Evolutionary conservation across 2,329 filamentous ascomycete species (phyloP), one percentile per base, ranked within the genome.

Genomic region (Chaetomium sp.): DNA sequence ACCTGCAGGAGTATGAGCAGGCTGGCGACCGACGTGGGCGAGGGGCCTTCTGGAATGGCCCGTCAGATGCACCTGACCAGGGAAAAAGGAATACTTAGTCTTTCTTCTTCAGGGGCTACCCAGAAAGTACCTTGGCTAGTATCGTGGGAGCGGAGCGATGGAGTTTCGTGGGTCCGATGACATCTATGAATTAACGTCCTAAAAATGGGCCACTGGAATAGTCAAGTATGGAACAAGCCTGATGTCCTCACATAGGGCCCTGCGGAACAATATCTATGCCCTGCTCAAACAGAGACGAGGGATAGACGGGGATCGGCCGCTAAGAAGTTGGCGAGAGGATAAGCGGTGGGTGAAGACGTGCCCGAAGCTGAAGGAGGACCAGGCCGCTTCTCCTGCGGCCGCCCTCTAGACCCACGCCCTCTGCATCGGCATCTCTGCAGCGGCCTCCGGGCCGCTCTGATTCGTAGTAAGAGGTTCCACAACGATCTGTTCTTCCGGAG

Each of bases 401-500:
- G 33, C 57, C 61, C 59, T 62, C 27, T 62, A 67, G 62, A 61
- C 51, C 63, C 65, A 67, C 63, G 47, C 65, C 60, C 62, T 62
- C 57, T 63, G 54, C 51, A 62, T 62, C 67, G 63, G 65, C 50
- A 64, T 57, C 42, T 57, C 60, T 66, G 65, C 61, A 66, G 64
- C 62, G 38, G 31, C 59, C 23, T 61, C 57, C 65, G 54, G 67
- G 60, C 65, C 64, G 67, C 65, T 69, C 57, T 67, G 64, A 67
- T 66, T 67, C 60, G 67, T 60, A 53, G 62, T 42, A 38, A 60
- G 58, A 55, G 56, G 63, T 66, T 66, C 67, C 64, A 68, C 62
- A 65, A 51, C 57, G 59, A 54, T 60, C 60, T 60, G 51, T 63
- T 63, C 54, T 55, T 61, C 54, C 57, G 57, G 56, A 29, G 29